Base-by-base conservation (phyloP, 805 yeast genomes). In the Candida silvatica region DNA sequence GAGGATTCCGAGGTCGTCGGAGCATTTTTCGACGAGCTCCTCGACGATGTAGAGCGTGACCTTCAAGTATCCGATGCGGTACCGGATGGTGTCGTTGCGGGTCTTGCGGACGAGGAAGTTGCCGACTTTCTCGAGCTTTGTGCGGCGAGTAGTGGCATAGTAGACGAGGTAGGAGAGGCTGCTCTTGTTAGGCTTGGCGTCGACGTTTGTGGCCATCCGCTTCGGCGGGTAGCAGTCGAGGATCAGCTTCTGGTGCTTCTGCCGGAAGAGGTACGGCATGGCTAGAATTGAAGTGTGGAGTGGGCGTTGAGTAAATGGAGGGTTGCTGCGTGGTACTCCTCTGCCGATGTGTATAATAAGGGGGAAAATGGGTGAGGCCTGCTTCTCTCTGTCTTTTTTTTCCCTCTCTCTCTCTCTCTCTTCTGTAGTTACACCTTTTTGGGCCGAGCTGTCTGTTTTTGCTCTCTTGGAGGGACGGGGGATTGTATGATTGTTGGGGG, bases 161-260 rank as follows among this genome's bases (percentile, higher is more conserved):
- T 82, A 90, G 22, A 90, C 61, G 45, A 90, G 66, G 52, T 87
- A 86, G 39, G 94, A 80, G 31, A 94, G 68, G 55, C 92, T 97
- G 16, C 94, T 85, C 2, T 94, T 77, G 55, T 90, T 88, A 12
- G 98, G 95, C 48, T 81, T 80, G 61, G 88, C 88, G 51, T 88
- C 97, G 5, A 71, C 70, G 17, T 20, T 33, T 12, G 41, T 39
- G 3, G 54, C 42, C 14, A 52, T 41, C 6, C 77, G 80, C 41
- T 86, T 70, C 2, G 97, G 96, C 2, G 92, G 97, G 56, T 90
- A 90, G 63, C 97, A 92, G 56, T 85, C 95, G 34, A 81, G 71
- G 26, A 92, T 83, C 49, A 88, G 67, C 51, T 84, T 78, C 58
- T 88, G 97, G 57, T 88, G 97, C 54, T 90, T 88, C 2, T 95